Conservation (phyloP, 1,284 basidiomycete species). For the Pyrrhoderma lamaoense region DNA sequence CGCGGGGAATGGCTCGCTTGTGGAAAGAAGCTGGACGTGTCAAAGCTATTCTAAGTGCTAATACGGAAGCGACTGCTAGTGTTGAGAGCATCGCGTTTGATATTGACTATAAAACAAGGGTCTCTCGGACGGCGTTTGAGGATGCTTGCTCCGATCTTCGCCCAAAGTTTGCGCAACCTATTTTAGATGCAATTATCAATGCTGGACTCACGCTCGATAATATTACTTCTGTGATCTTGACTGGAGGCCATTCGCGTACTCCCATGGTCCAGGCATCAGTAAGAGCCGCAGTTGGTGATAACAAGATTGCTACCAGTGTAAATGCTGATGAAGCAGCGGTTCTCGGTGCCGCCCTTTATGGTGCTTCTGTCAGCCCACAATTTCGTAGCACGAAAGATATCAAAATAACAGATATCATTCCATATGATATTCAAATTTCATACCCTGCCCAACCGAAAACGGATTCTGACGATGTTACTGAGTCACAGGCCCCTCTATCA, state of each 20-base stretch:
- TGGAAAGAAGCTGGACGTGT: conserved; percentile 90
- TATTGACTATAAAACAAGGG: conserved; percentile 78
- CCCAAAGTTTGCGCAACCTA: conserved; percentile 61
- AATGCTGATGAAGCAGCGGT: conserved; percentile 98
- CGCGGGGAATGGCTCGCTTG: conserved; percentile 85
- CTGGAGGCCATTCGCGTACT: conserved; percentile 84
- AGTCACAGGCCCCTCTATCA: conserved; percentile 17
- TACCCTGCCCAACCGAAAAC: conserved; percentile 58
- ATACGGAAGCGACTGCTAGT: conserved; percentile 67
- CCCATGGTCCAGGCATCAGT: conserved; percentile 88
- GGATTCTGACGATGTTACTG: conserved; percentile 17
- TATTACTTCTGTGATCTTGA: conserved; percentile 84
- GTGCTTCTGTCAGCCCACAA: conserved; percentile 81
- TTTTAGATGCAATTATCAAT: conserved; percentile 66
- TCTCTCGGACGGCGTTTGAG: conserved; percentile 79
- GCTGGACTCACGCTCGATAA: conserved; percentile 59
- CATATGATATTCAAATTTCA: conserved; percentile 69
- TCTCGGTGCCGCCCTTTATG: conserved; percentile 88
- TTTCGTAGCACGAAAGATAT: conserved; percentile 92
- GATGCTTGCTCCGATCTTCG: conserved; percentile 56
- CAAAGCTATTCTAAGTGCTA: conserved; percentile 92
- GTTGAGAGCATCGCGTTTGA: conserved; percentile 90
- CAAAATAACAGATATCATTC: conserved; percentile 68
- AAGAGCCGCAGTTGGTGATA: conserved; percentile 67
- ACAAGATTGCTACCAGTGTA: conserved; percentile 87